These are phyloP conservation scores for Exophiala phaeomuriformis DNA, from an alignment of 2,329 filamentous ascomycete species.

Conservation along the genomic window DNA sequence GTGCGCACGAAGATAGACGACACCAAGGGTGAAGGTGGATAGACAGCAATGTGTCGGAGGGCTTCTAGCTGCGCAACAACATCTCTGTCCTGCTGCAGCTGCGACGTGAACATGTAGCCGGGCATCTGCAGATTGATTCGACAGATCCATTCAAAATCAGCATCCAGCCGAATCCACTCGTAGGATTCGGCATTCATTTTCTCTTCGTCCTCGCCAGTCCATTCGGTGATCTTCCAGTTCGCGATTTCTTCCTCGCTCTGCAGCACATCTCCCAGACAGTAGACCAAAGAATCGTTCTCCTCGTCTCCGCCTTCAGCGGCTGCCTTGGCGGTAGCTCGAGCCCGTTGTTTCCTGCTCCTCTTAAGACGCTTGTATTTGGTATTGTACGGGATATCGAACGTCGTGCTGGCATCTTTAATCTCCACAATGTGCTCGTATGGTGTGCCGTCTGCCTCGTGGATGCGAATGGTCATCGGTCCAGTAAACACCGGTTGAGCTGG, in stretches of 20 bases:
- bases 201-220: slow-evolving; percentile 79
- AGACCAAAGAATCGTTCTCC: slow-evolving; percentile 75
- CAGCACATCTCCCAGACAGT: slow-evolving; percentile 86
- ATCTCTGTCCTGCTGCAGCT: slow-evolving; percentile 93
- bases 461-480: slow-evolving; percentile 93
- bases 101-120: slow-evolving; percentile 95
- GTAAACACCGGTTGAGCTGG: slow-evolving; percentile 75
- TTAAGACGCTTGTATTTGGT: slow-evolving; percentile 98
- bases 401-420: slow-evolving; percentile 77
- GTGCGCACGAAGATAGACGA: slow-evolving; percentile 86
- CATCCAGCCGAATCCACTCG: slow-evolving; percentile 97
- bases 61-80: slow-evolving; percentile 77
- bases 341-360: slow-evolving; percentile 72
- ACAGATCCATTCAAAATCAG: slow-evolving; percentile 94
- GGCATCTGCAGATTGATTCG: slow-evolving; percentile 76
- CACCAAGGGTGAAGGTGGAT: slow-evolving; percentile 67
- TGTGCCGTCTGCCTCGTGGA: slow-evolving; percentile 95
- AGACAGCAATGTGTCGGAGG: slow-evolving; percentile 64
- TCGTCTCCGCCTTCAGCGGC: slow-evolving; percentile 58
- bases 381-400: slow-evolving; percentile 94
- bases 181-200: slow-evolving; percentile 95
- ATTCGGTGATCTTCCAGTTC: slow-evolving; percentile 80
- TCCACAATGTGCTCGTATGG: slow-evolving; percentile 97
- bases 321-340: slow-evolving; percentile 54
- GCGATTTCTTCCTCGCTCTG: slow-evolving; percentile 71